These are phyloP conservation scores for Aethionema arabicum DNA, from an alignment of 345 rosid species.

Conservation along the genomic window DNA sequence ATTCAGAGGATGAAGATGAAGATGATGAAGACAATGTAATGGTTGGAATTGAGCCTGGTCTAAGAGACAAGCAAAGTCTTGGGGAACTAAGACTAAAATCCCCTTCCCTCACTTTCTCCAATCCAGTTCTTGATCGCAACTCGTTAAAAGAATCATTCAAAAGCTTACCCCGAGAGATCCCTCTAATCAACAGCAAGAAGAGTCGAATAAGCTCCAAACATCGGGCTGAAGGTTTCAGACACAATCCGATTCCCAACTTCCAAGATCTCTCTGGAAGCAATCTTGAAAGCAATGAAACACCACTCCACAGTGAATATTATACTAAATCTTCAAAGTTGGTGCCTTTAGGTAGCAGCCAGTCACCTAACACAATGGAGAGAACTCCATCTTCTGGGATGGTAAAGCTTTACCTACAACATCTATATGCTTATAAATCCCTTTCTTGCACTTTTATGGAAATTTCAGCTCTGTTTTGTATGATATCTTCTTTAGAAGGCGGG, in stretches of 20 bases:
- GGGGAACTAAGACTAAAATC: slow-evolving; percentile 45
- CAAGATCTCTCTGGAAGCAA: slow-evolving; percentile 38
- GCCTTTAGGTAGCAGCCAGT: slow-evolving; percentile 39
- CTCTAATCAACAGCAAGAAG: slow-evolving; percentile 37
- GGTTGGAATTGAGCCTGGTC: slow-evolving; percentile 46
- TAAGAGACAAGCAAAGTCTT: slow-evolving; percentile 41
- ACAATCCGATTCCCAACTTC: slow-evolving; percentile 41
- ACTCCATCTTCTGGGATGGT: slow-evolving; percentile 41
- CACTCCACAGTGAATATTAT: slow-evolving; percentile 41
- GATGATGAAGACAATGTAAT: slow-evolving; percentile 26
- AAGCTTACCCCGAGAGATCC: slow-evolving; percentile 45
- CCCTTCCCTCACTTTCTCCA: slow-evolving; percentile 38
- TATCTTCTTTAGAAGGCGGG: slow-evolving; percentile 43
- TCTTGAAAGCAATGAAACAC: slow-evolving; percentile 36
- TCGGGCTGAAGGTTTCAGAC: slow-evolving; percentile 46
- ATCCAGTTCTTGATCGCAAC: slow-evolving; percentile 40
- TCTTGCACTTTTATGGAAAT: slow-evolving; percentile 5
- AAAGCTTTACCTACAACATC: slow-evolving; percentile 39
- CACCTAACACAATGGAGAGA: slow-evolving; percentile 47
- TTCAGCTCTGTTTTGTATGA: slow-evolving; percentile 16
- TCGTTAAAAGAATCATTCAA: slow-evolving; percentile 42
- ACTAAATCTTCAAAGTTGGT: slow-evolving; percentile 45
- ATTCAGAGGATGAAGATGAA: slow-evolving; percentile 42
- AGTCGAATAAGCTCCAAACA: slow-evolving; percentile 46
- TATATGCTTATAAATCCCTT: not conserved